Base-by-base conservation (phyloP, 768 basidiomycete genomes). In the Tylopilus rubrobrunneus region DNA sequence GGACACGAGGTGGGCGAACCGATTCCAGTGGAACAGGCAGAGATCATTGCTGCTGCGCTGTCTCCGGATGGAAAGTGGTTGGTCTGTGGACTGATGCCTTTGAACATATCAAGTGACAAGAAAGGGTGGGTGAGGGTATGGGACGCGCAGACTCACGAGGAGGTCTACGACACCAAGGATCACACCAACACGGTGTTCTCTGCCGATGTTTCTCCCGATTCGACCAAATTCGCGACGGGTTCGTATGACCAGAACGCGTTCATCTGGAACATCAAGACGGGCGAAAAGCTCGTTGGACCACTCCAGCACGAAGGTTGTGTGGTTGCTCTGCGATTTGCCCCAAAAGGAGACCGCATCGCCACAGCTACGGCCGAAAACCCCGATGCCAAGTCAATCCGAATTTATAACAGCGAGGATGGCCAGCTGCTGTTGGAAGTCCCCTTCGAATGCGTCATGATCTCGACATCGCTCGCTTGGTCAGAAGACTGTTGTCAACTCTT, bases 301-400 rank as follows among this genome's bases (percentile, higher is more conserved):
- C 28, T 52, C 1, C 3, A 44, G 4, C 50, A 48, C 23, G 41
- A 56, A 2, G 15, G 19, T 10, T 1, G 4, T 0, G 40, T 51
- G 19, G 21, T 48, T 4, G 45, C 21, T 2, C 41, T 51, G n/a
- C 31, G 34, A 9, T 56, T 56, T 7, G 48, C 55, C 25, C 41
- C 55, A 1, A 15, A n/a, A 11, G 55, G 55, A 4, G 33, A 47
- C 34, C 41, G 50, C 9, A 15, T 56, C 17, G 55, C 50, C 25
- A 43, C 47, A 1, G 40, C 33, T 7, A 36, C 41, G 2, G 39
- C 15, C 23, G 5, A 33, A n/a, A 11, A 48, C 17, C 14, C 7
- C 12, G 23, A 33, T 7, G 5, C 17, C 4, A 43, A 56, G 34
- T 44, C 46, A 12, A n/a, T 56, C 19, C 15, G 14, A 14, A 48